Evolutionary conservation across 345 rosid species (phyloP).

Genomic region (Citrus glauca): DNA sequence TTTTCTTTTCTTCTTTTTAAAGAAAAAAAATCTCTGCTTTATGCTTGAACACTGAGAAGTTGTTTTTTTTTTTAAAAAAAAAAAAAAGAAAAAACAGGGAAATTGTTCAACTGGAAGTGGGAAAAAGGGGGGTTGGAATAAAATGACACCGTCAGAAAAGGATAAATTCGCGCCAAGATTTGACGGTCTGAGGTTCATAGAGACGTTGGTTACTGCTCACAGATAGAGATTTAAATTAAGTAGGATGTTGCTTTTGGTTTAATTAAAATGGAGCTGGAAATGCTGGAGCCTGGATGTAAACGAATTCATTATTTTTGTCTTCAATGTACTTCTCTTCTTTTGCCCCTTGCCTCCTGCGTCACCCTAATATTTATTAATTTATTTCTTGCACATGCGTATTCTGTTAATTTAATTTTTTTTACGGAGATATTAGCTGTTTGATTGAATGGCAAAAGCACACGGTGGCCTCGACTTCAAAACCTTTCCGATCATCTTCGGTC

Average conservation of each 20-base stretch:
- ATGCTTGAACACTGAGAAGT: too few species aligned
- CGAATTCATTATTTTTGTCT: too few species aligned
- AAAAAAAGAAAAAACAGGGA: constrained; percentile 17
- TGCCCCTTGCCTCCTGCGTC: background rate
- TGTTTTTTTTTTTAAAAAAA: too few species aligned
- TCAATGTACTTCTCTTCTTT: too few species aligned
- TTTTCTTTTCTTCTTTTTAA: too few species aligned
- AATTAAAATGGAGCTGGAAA: background rate
- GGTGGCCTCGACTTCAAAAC: background rate
- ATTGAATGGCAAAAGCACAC: background rate
- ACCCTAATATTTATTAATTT: background rate
- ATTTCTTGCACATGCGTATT: background rate
- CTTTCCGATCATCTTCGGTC: too few species aligned
- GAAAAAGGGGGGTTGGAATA: constrained; percentile 8
- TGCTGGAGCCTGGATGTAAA: too few species aligned
- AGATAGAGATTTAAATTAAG: constrained; percentile 21
- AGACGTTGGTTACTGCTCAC: constrained; percentile 64
- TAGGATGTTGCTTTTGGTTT: too few species aligned
- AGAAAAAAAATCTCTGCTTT: too few species aligned
- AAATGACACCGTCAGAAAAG: constrained; percentile 15
- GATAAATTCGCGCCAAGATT: constrained; percentile 51
- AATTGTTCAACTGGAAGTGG: background rate
- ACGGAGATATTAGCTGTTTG: background rate
- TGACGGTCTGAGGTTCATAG: constrained; percentile 66
- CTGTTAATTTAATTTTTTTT: background rate